These are phyloP conservation scores for Aspergillus arachidicola DNA, from an alignment of 2,329 filamentous ascomycete species.

Conservation along the genomic window DNA sequence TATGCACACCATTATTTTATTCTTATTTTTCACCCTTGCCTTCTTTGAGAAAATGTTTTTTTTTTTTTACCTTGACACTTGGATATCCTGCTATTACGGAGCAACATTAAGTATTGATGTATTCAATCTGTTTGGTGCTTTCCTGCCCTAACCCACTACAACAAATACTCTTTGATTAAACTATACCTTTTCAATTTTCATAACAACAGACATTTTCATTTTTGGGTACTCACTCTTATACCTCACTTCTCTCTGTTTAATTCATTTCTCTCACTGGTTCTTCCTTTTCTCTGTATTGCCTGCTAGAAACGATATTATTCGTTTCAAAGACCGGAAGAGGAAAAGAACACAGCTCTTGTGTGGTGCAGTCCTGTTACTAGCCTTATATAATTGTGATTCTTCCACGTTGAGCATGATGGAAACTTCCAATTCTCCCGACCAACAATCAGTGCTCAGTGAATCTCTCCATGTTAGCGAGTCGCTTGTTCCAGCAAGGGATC, in stretches of 20 bases:
- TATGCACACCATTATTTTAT: no score
- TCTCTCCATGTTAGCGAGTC: constrained; percentile 55
- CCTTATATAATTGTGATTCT: neutral
- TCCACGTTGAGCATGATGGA: constrained; percentile 10
- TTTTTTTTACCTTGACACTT: neutral
- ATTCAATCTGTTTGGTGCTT: neutral
- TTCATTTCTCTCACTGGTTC: neutral
- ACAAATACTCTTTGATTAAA: neutral
- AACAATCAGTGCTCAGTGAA: constrained; percentile 29
- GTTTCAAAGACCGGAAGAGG: neutral
- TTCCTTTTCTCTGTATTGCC: neutral
- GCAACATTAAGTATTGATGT: neutral
- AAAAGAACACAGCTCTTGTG: neutral
- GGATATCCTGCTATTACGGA: neutral
- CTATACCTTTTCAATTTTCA: neutral
- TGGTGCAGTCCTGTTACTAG: neutral
- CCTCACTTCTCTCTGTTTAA: no score
- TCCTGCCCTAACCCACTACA: neutral
- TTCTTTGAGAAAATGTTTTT: no score
- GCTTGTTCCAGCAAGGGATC: constrained; percentile 56
- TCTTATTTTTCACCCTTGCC: neutral
- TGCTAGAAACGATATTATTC: neutral
- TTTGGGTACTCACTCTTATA: neutral
- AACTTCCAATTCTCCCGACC: constrained; percentile 7
- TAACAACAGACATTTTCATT: neutral